Evolutionary conservation across 2,329 filamentous ascomycete genomes (phyloP).

Genomic region (Botryotinia calthae): DNA sequence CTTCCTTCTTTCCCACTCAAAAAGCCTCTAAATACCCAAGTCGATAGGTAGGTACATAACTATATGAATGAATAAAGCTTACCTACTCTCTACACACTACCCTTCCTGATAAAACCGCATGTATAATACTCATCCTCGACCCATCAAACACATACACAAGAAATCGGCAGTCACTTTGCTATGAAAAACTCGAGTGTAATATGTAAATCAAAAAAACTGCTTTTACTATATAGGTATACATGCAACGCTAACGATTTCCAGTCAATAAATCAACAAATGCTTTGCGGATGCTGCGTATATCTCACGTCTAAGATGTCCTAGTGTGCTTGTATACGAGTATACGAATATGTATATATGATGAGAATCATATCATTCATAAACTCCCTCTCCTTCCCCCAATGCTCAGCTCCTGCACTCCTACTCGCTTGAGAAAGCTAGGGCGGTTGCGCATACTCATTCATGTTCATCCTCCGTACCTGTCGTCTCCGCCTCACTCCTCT

Average conservation of each 20-base stretch:
- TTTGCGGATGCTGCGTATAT: not conserved
- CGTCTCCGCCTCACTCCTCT: constrained; percentile 35
- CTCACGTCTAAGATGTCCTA: not conserved
- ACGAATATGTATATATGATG: not conserved
- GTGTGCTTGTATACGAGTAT: not conserved
- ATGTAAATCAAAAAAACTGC: constrained; percentile 4
- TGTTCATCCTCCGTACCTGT: constrained; percentile 36
- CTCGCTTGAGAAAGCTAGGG: not conserved
- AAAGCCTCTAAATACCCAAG: no score
- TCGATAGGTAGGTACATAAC: no score
- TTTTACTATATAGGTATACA: constrained; percentile 2
- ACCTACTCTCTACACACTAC: not conserved
- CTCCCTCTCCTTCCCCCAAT: no score
- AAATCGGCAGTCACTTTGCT: not conserved
- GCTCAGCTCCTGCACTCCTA: not conserved
- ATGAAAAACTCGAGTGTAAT: not conserved
- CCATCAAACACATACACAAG: not conserved
- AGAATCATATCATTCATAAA: not conserved
- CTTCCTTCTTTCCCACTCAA: no score
- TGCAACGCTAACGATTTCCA: not conserved
- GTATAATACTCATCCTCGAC: not conserved
- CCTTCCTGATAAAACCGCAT: not conserved
- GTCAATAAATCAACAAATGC: not conserved
- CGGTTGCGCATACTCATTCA: not conserved
- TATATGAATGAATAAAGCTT: not conserved